These are phyloP conservation scores for Populus alba DNA, from an alignment of 345 rosid species.

Conservation along the genomic window DNA sequence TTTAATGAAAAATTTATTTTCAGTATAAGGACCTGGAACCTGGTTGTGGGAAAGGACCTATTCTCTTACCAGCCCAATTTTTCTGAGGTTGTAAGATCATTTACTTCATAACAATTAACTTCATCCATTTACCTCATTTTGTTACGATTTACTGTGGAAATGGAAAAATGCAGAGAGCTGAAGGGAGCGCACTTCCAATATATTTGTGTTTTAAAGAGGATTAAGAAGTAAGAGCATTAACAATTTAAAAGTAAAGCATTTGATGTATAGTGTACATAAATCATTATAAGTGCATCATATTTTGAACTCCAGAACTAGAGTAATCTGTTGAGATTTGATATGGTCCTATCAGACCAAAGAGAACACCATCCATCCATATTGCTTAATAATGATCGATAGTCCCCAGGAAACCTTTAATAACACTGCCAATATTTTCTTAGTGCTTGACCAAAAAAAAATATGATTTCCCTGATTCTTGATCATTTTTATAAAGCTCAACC, in stretches of 20 bases:
- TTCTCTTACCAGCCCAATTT: background rate
- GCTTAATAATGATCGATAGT: background rate
- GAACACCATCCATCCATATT: background rate
- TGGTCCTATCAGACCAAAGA: background rate
- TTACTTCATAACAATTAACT: background rate
- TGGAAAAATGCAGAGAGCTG: background rate
- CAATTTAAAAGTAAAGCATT: background rate
- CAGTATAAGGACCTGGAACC: background rate
- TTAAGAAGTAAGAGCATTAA: background rate
- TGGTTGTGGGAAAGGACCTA: background rate
- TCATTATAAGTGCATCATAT: background rate
- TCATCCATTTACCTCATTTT: background rate
- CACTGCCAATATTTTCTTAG: background rate
- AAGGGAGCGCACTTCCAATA: background rate
- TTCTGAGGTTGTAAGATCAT: background rate
- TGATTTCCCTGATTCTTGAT: background rate
- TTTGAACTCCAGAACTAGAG: background rate
- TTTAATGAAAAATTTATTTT: background rate
- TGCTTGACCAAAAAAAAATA: background rate
- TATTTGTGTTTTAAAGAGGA: background rate
- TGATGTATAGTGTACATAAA: background rate
- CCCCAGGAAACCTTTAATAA: background rate
- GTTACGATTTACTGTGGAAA: background rate
- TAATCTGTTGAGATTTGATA: background rate
- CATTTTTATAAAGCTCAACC: background rate